phyloP scores from a whole-genome alignment of 2,329 filamentous ascomycete species.

The Penicillium freii region DNA sequence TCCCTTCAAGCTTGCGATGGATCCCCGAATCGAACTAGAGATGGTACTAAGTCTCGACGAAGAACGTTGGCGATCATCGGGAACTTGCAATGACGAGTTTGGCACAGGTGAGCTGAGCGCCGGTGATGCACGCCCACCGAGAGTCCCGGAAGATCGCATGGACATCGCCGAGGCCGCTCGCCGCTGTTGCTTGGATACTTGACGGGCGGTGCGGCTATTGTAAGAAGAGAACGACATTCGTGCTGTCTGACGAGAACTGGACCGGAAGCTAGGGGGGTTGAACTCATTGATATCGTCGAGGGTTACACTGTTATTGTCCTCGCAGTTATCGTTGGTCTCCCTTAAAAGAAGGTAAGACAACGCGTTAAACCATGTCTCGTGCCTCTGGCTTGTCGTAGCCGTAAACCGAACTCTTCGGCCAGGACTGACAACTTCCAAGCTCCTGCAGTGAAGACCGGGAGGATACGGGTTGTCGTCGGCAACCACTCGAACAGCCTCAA shows the following conservation, averaged over 20 bases:
- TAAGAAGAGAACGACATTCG: constrained; percentile 72
- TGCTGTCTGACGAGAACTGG: constrained; percentile 56
- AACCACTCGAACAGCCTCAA: constrained; percentile 88
- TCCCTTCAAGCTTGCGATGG: constrained; percentile 50
- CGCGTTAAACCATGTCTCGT: constrained; percentile 98
- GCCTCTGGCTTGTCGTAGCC: constrained; percentile 85
- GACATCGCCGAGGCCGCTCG: constrained; percentile 42
- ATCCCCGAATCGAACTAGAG: constrained; percentile 49
- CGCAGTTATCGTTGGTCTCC: constrained; percentile 58
- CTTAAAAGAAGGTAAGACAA: constrained; percentile 87
- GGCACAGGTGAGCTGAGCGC: constrained; percentile 35
- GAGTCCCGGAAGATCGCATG: constrained; percentile 37
- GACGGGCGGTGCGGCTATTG: constrained; percentile 69
- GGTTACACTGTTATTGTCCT: constrained; percentile 59
- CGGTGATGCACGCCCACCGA: constrained; percentile 35
- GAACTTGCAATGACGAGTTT: constrained; percentile 35
- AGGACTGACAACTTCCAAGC: constrained; percentile 83
- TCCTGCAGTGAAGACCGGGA: constrained; percentile 91
- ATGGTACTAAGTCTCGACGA: constrained; percentile 50
- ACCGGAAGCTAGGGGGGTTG: constrained; percentile 67
- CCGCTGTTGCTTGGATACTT: constrained; percentile 56
- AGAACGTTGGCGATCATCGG: constrained; percentile 42
- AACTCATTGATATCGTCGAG: constrained; percentile 71
- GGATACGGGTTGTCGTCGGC: constrained; percentile 94
- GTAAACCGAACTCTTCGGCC: constrained; percentile 91